Evolutionary conservation across 345 rosid species (phyloP).

Genomic region (Arabis hirsuta): DNA sequence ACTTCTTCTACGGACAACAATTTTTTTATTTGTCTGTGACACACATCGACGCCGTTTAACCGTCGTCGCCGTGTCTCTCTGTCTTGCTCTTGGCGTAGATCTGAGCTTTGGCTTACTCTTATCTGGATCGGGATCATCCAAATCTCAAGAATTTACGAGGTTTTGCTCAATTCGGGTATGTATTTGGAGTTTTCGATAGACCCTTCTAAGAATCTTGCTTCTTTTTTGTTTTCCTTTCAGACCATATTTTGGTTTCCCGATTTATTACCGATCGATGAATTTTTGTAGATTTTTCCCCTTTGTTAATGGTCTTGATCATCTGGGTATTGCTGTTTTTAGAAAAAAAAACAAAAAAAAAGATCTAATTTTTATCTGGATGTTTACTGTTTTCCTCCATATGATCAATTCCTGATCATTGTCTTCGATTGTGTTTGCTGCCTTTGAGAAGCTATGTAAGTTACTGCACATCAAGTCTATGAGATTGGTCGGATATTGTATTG

Average conservation of each 20-base stretch:
- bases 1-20: conserved; percentile 1
- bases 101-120: conserved; percentile 10
- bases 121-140: conserved; percentile 12
- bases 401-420: not conserved
- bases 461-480: not conserved
- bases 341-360: not conserved
- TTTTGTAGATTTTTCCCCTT: conserved; percentile 10
- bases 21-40: conserved; percentile 11
- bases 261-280: not conserved
- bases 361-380: not conserved
- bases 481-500: not conserved
- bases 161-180: conserved; percentile 29
- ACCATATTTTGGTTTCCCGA: conserved; percentile 1
- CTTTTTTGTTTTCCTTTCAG: not conserved
- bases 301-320: not conserved
- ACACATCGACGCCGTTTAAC: conserved; percentile 38
- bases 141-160: conserved; percentile 21
- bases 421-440: not conserved
- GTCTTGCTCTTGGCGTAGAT: conserved; percentile 12
- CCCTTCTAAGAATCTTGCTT: conserved; percentile 2
- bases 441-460: conserved; percentile 1
- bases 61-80: conserved; percentile 29
- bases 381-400: not conserved
- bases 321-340: not conserved
- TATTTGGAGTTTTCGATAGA: not conserved